phyloP scores from a whole-genome alignment of 306 rosid genomes.

The Hippophae rhamnoides region DNA sequence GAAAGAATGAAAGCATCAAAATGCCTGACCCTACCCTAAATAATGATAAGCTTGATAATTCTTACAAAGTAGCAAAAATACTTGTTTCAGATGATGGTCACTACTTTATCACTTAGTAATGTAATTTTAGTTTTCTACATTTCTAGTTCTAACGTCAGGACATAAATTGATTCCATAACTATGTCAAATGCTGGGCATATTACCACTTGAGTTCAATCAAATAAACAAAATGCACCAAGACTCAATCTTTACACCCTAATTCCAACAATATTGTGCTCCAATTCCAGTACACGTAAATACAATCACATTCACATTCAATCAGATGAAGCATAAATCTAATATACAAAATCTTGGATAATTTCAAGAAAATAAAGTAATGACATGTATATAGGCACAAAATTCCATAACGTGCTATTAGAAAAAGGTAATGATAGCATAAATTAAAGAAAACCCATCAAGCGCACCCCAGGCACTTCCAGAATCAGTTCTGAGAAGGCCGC shows the following conservation, averaged over 20 bases:
- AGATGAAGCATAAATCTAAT: not conserved
- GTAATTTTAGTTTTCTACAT: too few species aligned
- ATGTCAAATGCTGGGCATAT: too few species aligned
- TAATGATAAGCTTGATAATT: too few species aligned
- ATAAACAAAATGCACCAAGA: too few species aligned
- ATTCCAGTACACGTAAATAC: not conserved
- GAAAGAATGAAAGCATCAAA: too few species aligned
- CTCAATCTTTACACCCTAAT: constrained; percentile 6
- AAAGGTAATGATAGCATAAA: not conserved
- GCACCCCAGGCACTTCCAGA: not conserved
- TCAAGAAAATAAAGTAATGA: not conserved
- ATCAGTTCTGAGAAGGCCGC: not conserved
- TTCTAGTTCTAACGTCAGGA: too few species aligned
- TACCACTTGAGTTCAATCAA: too few species aligned
- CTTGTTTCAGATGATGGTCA: too few species aligned
- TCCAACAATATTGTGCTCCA: not conserved
- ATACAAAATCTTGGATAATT: not conserved
- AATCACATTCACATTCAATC: not conserved
- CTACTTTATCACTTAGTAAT: too few species aligned
- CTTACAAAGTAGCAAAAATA: too few species aligned
- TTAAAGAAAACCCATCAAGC: constrained; percentile 3
- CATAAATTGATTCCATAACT: too few species aligned
- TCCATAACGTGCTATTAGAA: not conserved
- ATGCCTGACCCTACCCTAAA: too few species aligned
- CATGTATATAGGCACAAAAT: not conserved